phyloP scores from a whole-genome alignment of 306 rosid genomes.

The Pyrus bretschneideri region DNA sequence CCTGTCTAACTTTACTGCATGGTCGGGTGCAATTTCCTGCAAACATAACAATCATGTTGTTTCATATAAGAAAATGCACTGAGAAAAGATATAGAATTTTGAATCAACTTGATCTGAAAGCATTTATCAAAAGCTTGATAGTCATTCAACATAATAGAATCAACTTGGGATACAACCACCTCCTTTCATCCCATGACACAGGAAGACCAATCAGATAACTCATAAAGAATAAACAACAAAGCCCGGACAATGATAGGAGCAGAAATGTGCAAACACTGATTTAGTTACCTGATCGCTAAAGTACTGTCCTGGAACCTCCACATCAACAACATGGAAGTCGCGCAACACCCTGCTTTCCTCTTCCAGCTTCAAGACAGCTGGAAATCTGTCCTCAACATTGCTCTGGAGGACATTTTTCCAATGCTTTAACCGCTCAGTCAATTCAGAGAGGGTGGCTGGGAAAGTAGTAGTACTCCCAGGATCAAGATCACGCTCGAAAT shows the following conservation, averaged over 20 bases:
- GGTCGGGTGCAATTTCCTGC: conserved; percentile 97
- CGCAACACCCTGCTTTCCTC: conserved; percentile 97
- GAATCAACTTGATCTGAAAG: background rate
- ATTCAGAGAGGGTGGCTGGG: conserved; percentile 88
- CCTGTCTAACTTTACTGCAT: conserved; percentile 89
- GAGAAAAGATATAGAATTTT: conserved; percentile 1
- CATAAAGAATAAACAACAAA: conserved; percentile 1
- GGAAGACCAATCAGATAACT: background rate
- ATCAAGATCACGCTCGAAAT: conserved; percentile 97
- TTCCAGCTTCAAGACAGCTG: conserved; percentile 91
- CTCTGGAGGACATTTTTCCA: conserved; percentile 99
- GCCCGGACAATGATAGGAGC: background rate
- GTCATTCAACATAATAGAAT: background rate
- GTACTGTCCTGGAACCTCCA: conserved; percentile 98
- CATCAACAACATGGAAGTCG: conserved; percentile 97
- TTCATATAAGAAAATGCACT: conserved; percentile 18
- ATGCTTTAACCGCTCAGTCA: conserved; percentile 87
- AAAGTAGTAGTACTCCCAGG: conserved; percentile 92
- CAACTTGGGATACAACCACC: background rate
- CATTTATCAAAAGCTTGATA: background rate
- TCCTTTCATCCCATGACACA: background rate
- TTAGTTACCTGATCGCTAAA: conserved; percentile 80
- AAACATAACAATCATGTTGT: conserved; percentile 1
- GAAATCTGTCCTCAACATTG: conserved; percentile 98
- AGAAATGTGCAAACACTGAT: background rate